These are phyloP conservation scores for Lachnellula suecica DNA, from an alignment of 2,329 filamentous ascomycete species.

Conservation along the genomic window DNA sequence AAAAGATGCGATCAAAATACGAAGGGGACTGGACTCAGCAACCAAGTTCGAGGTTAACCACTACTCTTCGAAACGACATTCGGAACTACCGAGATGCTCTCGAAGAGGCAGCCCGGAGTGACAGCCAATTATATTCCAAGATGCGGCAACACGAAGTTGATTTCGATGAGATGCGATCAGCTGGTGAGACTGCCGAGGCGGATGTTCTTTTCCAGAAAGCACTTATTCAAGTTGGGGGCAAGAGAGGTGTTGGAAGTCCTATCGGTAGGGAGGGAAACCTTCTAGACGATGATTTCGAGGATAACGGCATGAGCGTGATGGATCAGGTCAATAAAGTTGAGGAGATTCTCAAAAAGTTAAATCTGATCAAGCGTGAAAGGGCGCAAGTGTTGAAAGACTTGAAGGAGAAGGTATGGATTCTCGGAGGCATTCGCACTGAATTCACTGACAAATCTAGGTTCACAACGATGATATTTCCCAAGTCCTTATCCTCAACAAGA, in stretches of 20 bases:
- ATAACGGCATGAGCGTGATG: conserved; percentile 74
- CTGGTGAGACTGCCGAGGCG: conserved; percentile 81
- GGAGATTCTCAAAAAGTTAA: conserved; percentile 85
- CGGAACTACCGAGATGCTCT: conserved; percentile 85
- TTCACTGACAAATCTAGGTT: conserved; percentile 53
- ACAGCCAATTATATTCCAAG: conserved; percentile 79
- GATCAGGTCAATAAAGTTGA: conserved; percentile 91
- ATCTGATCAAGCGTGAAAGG: conserved; percentile 87
- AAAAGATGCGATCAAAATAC: conserved; percentile 99
- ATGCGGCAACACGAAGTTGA: conserved; percentile 83
- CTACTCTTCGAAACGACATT: conserved; percentile 83
- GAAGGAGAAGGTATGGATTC: conserved; percentile 80
- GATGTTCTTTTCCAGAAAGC: conserved; percentile 88
- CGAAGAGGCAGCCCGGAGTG: conserved; percentile 84
- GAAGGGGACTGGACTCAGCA: conserved; percentile 96
- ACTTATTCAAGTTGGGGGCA: conserved; percentile 72
- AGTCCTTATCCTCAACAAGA: conserved; percentile 96
- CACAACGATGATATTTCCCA: conserved; percentile 97
- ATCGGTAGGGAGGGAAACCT: conserved; percentile 67
- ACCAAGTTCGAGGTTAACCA: conserved; percentile 85
- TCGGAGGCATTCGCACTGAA: neutral
- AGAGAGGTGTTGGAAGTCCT: conserved; percentile 58
- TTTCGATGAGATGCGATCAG: conserved; percentile 92
- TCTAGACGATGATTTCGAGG: conserved; percentile 88
- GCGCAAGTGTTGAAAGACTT: conserved; percentile 92